Evolutionary conservation across 2,329 filamentous ascomycete genomes (phyloP), one percentile per base, ranked within the genome.

Genomic region (Diaporthe australafricana): DNA sequence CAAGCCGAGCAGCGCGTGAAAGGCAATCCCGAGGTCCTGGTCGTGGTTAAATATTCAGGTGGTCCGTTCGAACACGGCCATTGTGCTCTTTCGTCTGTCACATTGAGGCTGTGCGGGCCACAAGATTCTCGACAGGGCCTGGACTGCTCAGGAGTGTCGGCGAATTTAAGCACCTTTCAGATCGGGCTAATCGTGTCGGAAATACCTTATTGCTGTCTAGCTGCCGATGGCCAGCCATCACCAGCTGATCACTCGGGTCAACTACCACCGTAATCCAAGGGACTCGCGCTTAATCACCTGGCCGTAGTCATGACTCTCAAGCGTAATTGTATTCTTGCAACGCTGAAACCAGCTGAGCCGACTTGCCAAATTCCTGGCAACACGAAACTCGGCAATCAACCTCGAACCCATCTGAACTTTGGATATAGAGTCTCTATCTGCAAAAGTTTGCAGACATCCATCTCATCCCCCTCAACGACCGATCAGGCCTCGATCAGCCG

Each of bases 261-360:
- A 48, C 27, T 48, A 27, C 40, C 40, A 63, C 57, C 57, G 57
- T 48, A 27, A 3, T 32, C 32, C n/a, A 5, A 55, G 32, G 32
- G 22, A 11, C 20, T n/a, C 9, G 20, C 40, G 40, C 40, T 32
- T n/a, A 12, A 25, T 35, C 27, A 63, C 20, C 45, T 48, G 30
- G 20, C 56, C 14, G 25, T 17, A 20, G 25, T 32, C 57, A 63
- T 63, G 60, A 63, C 60, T 63, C 57, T 63, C 40, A 25, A 48
- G 30, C 27, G 42, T 30, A 63, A 45, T 48, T 63, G 42, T 16
- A 48, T 48, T 35, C 60, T 48, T 48, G 42, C 27, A 48, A 35
- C 22, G 27, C 60, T 63, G 60, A 63, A 63, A 63, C 60, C 60
- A 63, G 60, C 60, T 48, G 60, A 63, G 14, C 42, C n/a, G 42